A percentile compares a stretch with the other conserved stretches of the same genome.
These are phyloP conservation scores for Inonotus obliquus DNA, from an alignment of 1,284 basidiomycete species.

Conservation along the genomic window DNA sequence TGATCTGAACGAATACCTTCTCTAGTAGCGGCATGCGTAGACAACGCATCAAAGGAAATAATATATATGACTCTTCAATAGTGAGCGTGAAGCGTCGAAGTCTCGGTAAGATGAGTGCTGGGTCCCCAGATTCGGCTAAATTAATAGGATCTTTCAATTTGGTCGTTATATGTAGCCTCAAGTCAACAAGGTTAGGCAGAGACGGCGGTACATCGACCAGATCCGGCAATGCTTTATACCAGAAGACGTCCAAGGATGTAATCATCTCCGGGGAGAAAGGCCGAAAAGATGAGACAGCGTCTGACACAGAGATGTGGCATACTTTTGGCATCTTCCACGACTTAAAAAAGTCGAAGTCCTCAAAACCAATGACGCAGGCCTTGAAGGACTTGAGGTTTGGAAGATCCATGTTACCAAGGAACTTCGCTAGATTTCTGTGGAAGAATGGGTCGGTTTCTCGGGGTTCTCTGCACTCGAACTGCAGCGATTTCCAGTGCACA, in stretches of 20 bases:
- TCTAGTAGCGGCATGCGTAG: too few species aligned
- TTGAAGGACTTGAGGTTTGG: background rate
- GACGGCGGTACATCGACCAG: too few species aligned
- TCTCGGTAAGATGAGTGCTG: too few species aligned
- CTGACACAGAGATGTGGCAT: background rate
- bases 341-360: background rate
- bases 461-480: background rate
- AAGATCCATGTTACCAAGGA: background rate
- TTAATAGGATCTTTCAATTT: too few species aligned
- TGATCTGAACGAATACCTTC: background rate
- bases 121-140: too few species aligned
- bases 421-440: too few species aligned
- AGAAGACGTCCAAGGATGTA: background rate
- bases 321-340: background rate
- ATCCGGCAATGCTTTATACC: background rate
- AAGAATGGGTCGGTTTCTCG: background rate
- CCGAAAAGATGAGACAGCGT: background rate
- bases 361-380: background rate
- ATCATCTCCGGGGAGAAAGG: too few species aligned
- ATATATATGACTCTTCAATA: too few species aligned
- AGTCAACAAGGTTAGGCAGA: too few species aligned
- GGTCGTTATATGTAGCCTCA: too few species aligned
- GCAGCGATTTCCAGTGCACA: background rate
- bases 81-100: too few species aligned
- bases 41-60: too few species aligned